Conservation (phyloP, 1,284 basidiomycete species). For the Inonotus obliquus region DNA sequence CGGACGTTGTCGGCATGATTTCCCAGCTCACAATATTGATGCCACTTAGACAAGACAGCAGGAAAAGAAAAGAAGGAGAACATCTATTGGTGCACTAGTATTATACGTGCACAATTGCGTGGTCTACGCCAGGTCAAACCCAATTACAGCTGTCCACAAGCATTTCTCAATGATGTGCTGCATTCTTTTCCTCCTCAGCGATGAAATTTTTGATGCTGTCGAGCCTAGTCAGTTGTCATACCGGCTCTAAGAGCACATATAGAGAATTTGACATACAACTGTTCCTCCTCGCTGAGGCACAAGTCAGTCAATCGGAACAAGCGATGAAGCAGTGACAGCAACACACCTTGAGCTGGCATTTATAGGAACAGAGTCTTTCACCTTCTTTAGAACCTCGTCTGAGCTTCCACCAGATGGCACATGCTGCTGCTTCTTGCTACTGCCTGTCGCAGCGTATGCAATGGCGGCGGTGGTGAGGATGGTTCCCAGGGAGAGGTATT, state of each 20-base stretch:
- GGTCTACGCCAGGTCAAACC: constrained; percentile 4
- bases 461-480: constrained; percentile 49
- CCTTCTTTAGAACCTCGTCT: constrained; percentile 44
- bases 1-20: background rate
- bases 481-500: constrained; percentile 69
- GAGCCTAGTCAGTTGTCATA: constrained; percentile 40
- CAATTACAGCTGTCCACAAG: background rate
- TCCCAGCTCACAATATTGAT: background rate
- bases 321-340: constrained; percentile 10
- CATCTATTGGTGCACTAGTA: background rate
- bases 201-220: constrained; percentile 73
- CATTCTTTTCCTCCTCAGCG: constrained; percentile 72
- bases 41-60: background rate
- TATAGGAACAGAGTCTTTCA: constrained; percentile 57
- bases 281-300: constrained; percentile 54
- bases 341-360: constrained; percentile 63
- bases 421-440: constrained; percentile 42
- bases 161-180: constrained; percentile 17
- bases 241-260: constrained; percentile 20
- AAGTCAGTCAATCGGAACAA: constrained; percentile 12
- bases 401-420: constrained; percentile 30
- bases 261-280: constrained; percentile 51
- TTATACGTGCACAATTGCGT: background rate
- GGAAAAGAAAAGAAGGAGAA: background rate
- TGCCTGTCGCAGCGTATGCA: constrained; percentile 46